A percentile compares a stretch with the other conserved stretches of the same genome.
Evolutionary conservation across 164 flowering plant species (phyloP).

Genomic region (Sedum album): DNA sequence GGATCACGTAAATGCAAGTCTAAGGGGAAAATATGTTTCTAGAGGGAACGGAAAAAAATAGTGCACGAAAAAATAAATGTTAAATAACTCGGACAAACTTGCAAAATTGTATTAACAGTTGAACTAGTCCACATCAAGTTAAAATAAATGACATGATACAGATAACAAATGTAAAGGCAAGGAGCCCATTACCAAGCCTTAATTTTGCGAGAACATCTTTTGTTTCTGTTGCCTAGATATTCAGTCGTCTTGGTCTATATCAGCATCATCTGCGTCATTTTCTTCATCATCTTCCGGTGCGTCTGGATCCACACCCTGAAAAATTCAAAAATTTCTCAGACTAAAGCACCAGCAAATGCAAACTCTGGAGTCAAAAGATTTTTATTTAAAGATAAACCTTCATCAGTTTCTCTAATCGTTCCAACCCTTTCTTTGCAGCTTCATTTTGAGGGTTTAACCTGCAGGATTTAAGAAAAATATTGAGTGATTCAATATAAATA

Average conservation of each 20-base stretch:
- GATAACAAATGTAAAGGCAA: slow-evolving; percentile 1
- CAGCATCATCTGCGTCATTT: slow-evolving; percentile 86
- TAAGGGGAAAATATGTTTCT: too few relatives aligned
- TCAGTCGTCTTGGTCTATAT: slow-evolving; percentile 80
- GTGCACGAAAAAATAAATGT: too few relatives aligned
- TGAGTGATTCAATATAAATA: too few relatives aligned
- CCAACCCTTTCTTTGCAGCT: slow-evolving; percentile 88
- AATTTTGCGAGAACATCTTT: background rate
- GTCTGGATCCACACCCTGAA: slow-evolving; percentile 97
- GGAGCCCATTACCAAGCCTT: background rate
- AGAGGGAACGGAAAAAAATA: too few relatives aligned
- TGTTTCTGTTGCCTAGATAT: slow-evolving; percentile 24
- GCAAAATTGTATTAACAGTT: background rate
- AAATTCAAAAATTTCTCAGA: background rate
- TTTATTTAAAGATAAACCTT: slow-evolving; percentile 44
- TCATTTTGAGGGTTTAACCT: slow-evolving; percentile 86
- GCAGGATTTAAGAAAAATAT: background rate
- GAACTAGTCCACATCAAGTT: background rate
- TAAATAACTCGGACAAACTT: too few relatives aligned
- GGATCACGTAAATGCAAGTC: too few relatives aligned
- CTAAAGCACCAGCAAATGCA: background rate
- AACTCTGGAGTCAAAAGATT: background rate
- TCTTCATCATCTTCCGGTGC: slow-evolving; percentile 97
- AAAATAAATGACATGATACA: background rate
- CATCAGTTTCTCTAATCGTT: slow-evolving; percentile 90